A percentile compares a stretch with the other conserved stretches of the same genome.
Conservation (phyloP, 1,284 basidiomycete genomes). For the Ustilago loliicola region DNA sequence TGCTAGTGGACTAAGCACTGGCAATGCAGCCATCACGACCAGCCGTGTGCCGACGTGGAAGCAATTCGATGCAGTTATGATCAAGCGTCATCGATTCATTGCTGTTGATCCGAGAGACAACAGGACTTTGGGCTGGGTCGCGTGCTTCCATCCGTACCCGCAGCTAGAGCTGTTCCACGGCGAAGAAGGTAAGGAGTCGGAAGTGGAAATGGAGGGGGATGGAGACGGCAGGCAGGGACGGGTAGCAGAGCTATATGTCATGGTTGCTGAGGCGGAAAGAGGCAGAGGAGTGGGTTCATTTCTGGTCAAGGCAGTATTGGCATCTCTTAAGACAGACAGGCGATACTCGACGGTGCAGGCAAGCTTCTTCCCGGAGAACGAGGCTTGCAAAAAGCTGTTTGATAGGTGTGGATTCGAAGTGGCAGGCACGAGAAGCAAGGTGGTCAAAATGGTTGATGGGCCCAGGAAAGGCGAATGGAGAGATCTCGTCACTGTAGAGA, state of each 20-base stretch:
- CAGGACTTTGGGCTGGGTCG: conserved; percentile 43
- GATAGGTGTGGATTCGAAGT: conserved; percentile 16
- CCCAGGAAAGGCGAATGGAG: conserved; percentile 33
- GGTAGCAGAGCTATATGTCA: conserved; percentile 32
- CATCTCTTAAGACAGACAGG: conserved; percentile 19
- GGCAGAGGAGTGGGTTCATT: conserved; percentile 22
- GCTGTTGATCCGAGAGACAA: conserved; percentile 42
- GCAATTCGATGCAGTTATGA: conserved; percentile 44
- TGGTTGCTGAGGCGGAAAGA: conserved; percentile 42
- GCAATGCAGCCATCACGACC: conserved; percentile 40
- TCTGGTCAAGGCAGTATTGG: conserved; percentile 26
- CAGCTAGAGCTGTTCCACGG: conserved; percentile 11
- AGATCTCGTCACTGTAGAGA: conserved; percentile 32
- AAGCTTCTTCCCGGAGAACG: conserved; percentile 35
- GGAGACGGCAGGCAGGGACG: conserved; percentile 22
- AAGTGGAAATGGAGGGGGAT: neutral
- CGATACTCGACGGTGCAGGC: conserved; percentile 41
- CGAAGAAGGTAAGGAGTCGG: conserved; percentile 12
- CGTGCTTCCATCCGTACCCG: conserved; percentile 31
- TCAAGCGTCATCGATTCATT: conserved; percentile 43
- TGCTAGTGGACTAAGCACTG: conserved; percentile 26
- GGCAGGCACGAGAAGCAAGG: neutral
- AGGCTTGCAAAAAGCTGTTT: conserved; percentile 22
- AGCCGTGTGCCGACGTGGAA: conserved; percentile 36
- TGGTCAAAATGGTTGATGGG: conserved; percentile 41